A percentile compares a stretch with the other conserved stretches of the same genome.
Conservation (phyloP, 495 filamentous ascomycete species). For the Penicillium daleae region DNA sequence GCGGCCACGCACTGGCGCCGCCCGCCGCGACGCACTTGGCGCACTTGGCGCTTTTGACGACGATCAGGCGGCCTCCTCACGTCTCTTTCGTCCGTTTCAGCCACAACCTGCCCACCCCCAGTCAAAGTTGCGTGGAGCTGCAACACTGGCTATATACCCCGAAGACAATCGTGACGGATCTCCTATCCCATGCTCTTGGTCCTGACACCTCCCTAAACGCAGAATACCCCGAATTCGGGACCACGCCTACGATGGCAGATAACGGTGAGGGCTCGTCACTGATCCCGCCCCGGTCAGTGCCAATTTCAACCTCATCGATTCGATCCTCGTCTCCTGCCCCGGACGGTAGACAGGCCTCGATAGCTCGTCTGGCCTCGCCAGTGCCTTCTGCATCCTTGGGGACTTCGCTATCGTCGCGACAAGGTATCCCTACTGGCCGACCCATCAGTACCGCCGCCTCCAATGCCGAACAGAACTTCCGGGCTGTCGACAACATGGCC, state of each 20-base stretch:
- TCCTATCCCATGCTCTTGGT: slow-evolving; percentile 15
- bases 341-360: slow-evolving; percentile 66
- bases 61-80: neutral
- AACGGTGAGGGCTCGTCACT: slow-evolving; percentile 47
- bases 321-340: slow-evolving; percentile 47
- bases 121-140: neutral
- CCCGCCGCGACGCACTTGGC: neutral
- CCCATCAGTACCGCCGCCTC: slow-evolving; percentile 25
- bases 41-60: slow-evolving; percentile 1
- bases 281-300: slow-evolving; percentile 37
- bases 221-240: slow-evolving; percentile 12
- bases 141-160: neutral
- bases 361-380: slow-evolving; percentile 73
- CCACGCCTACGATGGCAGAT: slow-evolving; percentile 36
- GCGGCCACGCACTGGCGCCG: neutral
- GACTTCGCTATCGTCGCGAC: slow-evolving; percentile 49
- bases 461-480: slow-evolving; percentile 38
- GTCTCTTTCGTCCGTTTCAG: slow-evolving; percentile 2
- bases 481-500: slow-evolving; percentile 40
- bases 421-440: slow-evolving; percentile 39
- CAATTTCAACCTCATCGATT: slow-evolving; percentile 42
- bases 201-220: slow-evolving; percentile 5
- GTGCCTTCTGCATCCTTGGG: slow-evolving; percentile 54
- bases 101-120: slow-evolving; percentile 7
- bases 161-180: neutral